Evolutionary conservation across 805 yeast species (phyloP).

Genomic region (Wickerhamiella australiensis): DNA sequence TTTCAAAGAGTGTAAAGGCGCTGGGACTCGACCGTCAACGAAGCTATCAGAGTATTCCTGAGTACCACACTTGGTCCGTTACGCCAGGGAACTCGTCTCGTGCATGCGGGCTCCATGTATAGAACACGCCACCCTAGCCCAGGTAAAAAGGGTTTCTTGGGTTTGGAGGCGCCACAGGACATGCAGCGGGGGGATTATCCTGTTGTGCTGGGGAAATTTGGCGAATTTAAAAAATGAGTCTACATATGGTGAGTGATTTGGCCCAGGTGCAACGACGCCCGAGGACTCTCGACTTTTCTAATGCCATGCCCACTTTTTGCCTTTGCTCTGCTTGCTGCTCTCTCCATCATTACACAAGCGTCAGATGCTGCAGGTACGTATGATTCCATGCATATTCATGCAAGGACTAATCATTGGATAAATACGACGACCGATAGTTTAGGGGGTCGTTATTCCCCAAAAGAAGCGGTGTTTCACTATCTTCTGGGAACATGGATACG

Average conservation of each 20-base stretch:
- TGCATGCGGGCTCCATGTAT: not conserved
- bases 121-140: not conserved
- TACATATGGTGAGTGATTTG: not conserved
- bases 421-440: not conserved
- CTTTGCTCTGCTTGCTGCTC: no score
- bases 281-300: not conserved
- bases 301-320: not conserved
- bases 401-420: not conserved
- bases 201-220: no score
- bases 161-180: no score
- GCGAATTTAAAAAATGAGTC: not conserved
- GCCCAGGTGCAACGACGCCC: no score
- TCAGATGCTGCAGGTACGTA: not conserved
- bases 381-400: not conserved
- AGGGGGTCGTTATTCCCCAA: not conserved
- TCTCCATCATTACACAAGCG: no score
- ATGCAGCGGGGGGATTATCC: no score
- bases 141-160: no score
- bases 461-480: slow-evolving; percentile 19
- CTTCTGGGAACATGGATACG: slow-evolving; percentile 20
- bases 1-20: no score
- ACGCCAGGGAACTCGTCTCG: not conserved
- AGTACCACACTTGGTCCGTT: no score
- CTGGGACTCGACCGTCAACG: no score
- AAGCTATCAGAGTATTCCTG: no score